Evolutionary conservation across 768 basidiomycete species (phyloP).

Genomic region (Galerina marginata): DNA sequence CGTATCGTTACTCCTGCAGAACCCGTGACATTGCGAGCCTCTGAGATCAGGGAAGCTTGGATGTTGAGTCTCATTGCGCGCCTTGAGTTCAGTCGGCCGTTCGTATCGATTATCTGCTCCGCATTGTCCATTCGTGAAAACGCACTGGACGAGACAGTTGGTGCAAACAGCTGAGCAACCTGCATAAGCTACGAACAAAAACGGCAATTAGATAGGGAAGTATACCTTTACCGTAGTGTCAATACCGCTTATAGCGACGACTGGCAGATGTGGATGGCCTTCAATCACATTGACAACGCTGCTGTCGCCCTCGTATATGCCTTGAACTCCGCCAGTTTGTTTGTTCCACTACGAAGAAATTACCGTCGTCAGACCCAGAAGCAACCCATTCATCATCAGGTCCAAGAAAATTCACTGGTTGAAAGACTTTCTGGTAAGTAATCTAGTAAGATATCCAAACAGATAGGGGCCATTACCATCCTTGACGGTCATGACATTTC

Average conservation of each 20-base stretch:
- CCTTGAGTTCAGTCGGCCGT: constrained; percentile 44
- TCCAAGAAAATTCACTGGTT: constrained; percentile 82
- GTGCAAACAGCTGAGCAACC: constrained; percentile 64
- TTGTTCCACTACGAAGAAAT: constrained; percentile 91
- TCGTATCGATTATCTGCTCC: constrained; percentile 60
- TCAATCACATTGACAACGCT: constrained; percentile 88
- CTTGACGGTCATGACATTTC: constrained; percentile 85
- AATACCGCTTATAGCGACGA: constrained; percentile 88
- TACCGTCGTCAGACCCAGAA: constrained; percentile 88
- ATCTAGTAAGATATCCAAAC: background rate
- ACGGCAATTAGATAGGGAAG: background rate
- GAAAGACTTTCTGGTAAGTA: background rate
- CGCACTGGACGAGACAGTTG: constrained; percentile 47
- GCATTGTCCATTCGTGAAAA: constrained; percentile 63
- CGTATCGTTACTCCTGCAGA: constrained; percentile 23
- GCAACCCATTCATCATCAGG: constrained; percentile 76
- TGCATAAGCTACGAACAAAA: background rate
- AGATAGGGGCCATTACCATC: constrained; percentile 60
- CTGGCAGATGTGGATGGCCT: constrained; percentile 77
- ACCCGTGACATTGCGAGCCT: constrained; percentile 27
- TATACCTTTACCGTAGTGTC: constrained; percentile 83
- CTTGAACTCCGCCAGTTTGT: constrained; percentile 61
- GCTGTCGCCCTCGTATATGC: constrained; percentile 85
- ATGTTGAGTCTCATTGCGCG: constrained; percentile 31
- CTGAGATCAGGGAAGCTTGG: constrained; percentile 18